Percentiles rank a stretch among this genome's conserved stretches.
Evolutionary conservation across 192 early-diverging fungal genomes (phyloP).

Genomic region (Linnemannia exigua): DNA sequence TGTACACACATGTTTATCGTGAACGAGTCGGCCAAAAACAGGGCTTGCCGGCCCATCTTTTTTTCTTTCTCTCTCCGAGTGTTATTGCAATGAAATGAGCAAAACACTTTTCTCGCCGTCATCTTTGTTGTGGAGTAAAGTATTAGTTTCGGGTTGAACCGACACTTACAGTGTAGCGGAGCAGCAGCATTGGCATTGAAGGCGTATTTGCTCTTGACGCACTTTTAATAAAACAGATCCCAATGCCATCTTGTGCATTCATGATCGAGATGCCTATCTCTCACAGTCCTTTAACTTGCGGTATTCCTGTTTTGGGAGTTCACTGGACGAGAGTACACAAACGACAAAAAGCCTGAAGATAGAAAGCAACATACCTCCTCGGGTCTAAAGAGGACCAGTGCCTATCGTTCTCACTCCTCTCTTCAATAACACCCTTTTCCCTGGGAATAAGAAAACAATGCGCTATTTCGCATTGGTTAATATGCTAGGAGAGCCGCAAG

Average conservation of each 20-base stretch:
- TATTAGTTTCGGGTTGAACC: no score
- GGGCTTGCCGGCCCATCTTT: slow-evolving; percentile 2
- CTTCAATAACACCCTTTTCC: not conserved
- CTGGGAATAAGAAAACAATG: not conserved
- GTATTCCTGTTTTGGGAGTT: slow-evolving; percentile 8
- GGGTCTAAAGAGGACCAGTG: not conserved
- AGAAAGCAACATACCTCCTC: not conserved
- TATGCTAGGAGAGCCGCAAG: not conserved
- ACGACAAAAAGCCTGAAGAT: not conserved
- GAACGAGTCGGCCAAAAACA: not conserved
- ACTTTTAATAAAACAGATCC: no score
- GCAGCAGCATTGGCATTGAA: no score
- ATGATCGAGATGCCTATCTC: not conserved
- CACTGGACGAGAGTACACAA: not conserved
- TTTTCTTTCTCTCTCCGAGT: not conserved
- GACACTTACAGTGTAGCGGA: no score
- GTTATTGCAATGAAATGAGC: not conserved
- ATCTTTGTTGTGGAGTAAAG: no score
- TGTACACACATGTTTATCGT: not conserved
- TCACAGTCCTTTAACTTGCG: not conserved
- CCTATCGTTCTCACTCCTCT: not conserved
- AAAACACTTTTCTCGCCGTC: not conserved
- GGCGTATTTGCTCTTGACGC: no score
- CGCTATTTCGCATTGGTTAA: not conserved
- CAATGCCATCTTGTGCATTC: not conserved